Evolutionary conservation across 495 filamentous ascomycete genomes (phyloP), one percentile per base, ranked within the genome.

Genomic region (Apodospora peruviana): DNA sequence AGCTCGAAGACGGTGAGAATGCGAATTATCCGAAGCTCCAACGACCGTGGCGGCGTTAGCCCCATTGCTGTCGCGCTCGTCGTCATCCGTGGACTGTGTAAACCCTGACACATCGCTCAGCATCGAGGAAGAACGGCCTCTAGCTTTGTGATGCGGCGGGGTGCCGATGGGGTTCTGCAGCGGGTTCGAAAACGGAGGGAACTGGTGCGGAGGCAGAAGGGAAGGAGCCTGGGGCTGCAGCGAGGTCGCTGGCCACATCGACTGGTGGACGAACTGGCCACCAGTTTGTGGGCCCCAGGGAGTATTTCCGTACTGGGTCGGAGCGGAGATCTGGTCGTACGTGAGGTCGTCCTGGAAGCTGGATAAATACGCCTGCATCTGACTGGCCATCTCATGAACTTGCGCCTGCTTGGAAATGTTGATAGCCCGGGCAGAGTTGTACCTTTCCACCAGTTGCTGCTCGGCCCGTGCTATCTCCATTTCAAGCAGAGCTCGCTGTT

Each of bases 101-200:
- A 86, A 83, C 38, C 80, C 81, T 19, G 79, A 83, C 34, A 83
- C 67, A 51, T 80, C 74, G 58, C 79, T 83, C 14, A 85, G 75
- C 83, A 86, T 87, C 18, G 79, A 83, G 8, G 79, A 81, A 9
- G 78, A 83, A 25, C 83, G 74, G 19, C 80, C 82, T 21, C 82
- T 62, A 14, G 65, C 62, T 46, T 70, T 69, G 35, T 49, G 43
- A 0, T 50, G 56, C 35, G 44, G 55, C 5, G 58, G 52, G 19
- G 42, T 61, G 55, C 35, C 48, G 16, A 56, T 55, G 48, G 25
- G 43, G 14, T 40, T 48, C 19, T 37, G 59, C 14, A 51, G 54
- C 17, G 49, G 55, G 48, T 34, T 64, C 51, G 49, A 55, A 48
- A 55, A 66, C 27, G 48, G 19, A 1, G 58, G 43, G 21, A 53